Conservation (phyloP, 2,329 filamentous ascomycete species). For the Phialophora verrucosa region DNA sequence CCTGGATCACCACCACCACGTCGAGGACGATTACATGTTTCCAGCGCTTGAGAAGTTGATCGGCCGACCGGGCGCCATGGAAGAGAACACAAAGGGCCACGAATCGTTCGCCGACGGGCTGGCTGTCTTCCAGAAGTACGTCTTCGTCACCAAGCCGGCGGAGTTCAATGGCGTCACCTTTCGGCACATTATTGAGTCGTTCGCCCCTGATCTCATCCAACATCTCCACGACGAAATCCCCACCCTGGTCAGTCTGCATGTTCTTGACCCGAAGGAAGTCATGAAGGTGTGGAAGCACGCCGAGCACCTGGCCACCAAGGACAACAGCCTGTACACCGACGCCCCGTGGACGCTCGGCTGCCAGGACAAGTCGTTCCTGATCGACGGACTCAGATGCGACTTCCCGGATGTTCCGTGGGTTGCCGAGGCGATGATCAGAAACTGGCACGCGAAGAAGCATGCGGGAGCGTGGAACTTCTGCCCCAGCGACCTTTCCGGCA, state of each 20-base stretch:
- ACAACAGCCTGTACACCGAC: constrained; percentile 30
- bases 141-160: constrained; percentile 34
- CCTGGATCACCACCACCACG: constrained; percentile 35
- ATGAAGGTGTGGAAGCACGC: constrained; percentile 37
- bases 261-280: constrained; percentile 36
- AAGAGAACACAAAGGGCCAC: constrained; percentile 32
- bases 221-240: constrained; percentile 41
- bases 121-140: constrained; percentile 36
- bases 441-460: constrained; percentile 34
- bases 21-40: constrained; percentile 36
- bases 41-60: constrained; percentile 33
- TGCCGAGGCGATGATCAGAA: constrained; percentile 28
- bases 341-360: constrained; percentile 37
- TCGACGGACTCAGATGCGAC: constrained; percentile 31
- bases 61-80: constrained; percentile 29
- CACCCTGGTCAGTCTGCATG: constrained; percentile 33
- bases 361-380: constrained; percentile 37
- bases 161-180: constrained; percentile 37
- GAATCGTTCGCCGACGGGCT: constrained; percentile 36
- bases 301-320: constrained; percentile 26
- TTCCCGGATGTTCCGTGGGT: constrained; percentile 30
- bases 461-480: constrained; percentile 37
- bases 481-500: constrained; percentile 35
- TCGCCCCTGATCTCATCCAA: constrained; percentile 38
- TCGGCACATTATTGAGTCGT: constrained; percentile 36